These are phyloP conservation scores for Aspergillus latus DNA, from an alignment of 2,329 filamentous ascomycete genomes.

Conservation along the genomic window DNA sequence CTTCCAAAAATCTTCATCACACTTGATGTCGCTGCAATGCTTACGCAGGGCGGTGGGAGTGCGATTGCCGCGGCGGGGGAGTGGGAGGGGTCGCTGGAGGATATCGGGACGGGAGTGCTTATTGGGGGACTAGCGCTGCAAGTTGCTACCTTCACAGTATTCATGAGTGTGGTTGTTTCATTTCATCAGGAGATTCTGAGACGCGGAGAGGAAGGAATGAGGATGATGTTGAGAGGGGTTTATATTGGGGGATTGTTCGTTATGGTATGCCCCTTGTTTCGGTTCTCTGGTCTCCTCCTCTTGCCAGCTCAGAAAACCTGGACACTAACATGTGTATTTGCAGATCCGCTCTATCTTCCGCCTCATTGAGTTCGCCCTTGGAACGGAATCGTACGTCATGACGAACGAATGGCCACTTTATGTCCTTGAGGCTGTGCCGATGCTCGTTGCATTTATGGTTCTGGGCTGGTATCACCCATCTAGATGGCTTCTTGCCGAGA, in stretches of 20 bases:
- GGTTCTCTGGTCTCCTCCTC: background rate
- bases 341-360: constrained; percentile 55
- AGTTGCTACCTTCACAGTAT: constrained; percentile 43
- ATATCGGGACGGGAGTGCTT: constrained; percentile 43
- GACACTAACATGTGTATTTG: background rate
- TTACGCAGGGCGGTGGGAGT: constrained; percentile 49
- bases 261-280: constrained; percentile 39
- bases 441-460: constrained; percentile 47
- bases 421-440: constrained; percentile 51
- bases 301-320: background rate
- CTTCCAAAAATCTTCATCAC: constrained; percentile 51
- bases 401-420: constrained; percentile 56
- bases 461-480: constrained; percentile 54
- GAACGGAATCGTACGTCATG: constrained; percentile 53
- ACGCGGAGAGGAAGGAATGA: background rate
- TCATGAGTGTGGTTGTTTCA: constrained; percentile 41
- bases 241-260: constrained; percentile 32
- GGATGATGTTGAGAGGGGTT: background rate
- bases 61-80: constrained; percentile 45
- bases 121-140: constrained; percentile 47
- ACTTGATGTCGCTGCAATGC: constrained; percentile 48
- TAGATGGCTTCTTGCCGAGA: constrained; percentile 33
- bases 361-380: constrained; percentile 55
- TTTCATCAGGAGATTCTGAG: constrained; percentile 33
- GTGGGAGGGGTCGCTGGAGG: constrained; percentile 45